Evolutionary conservation across 768 basidiomycete species (phyloP), one percentile per base, ranked within the genome.

Genomic region (Infundibulicybe gibba): DNA sequence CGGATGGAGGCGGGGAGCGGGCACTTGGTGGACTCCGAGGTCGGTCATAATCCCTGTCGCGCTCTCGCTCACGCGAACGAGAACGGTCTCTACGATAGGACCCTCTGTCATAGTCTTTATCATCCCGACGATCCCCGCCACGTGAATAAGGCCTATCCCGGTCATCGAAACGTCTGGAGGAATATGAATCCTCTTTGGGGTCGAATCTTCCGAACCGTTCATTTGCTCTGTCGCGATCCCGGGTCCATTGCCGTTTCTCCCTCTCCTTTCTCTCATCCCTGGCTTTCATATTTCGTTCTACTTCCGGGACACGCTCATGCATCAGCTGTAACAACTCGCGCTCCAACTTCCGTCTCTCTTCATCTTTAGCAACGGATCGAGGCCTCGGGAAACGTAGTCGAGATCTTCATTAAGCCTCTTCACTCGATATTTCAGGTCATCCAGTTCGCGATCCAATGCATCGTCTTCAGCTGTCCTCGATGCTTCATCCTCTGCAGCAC

Each of bases 301-400:
- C 77, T 46, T 92, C 90, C 0, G 97, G 97, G 4, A 99, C 74
- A 40, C 86, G 79, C 59, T 95, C 92, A 58, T 98, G 94, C 83
- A 90, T 81, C 44, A 99, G 70, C 40, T 75, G 72, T 47, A 95
- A 64, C 15, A 97, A 70, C 55, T 98, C 93, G 37, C 95, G 76
- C 66, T 99, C 97, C 21, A 97, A 72, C 54, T 83, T 78, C 16
- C 95, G 70, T 45, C 85, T 74, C 60, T 98, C 94, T 53, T 93
- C 87, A 46, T 97, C 93, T 66, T 87, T 88, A 14, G 79, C 75
- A 9, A 70, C 61, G 3, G 82, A 79, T 48, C 83, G 76, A 1
- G 91, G 81, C 91, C 88, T 6, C 85, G 80, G 2, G 83, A 80
- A 44, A 85, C 82, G 53, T 94, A 90, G 35, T 97, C 93, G 25